These are phyloP conservation scores for Epichloe coenophiala DNA, from an alignment of 2,329 filamentous ascomycete species.

Conservation along the genomic window DNA sequence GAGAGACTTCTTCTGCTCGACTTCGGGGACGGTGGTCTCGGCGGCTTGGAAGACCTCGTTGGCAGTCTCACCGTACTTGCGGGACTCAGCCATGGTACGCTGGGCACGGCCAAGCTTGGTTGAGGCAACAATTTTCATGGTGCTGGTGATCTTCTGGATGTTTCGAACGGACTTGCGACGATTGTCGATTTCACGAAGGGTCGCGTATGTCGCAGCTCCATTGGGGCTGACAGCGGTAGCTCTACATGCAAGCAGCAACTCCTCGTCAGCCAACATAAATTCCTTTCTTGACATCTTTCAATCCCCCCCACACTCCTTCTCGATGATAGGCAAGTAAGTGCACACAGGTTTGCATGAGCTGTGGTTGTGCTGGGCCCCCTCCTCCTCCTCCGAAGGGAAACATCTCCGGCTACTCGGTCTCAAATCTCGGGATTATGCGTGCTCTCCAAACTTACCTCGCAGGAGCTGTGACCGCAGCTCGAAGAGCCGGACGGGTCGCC, in stretches of 20 bases:
- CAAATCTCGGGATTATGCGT: neutral
- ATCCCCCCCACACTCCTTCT: neutral
- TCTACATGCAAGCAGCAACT: slow-evolving; percentile 14
- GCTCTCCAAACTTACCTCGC: slow-evolving; percentile 58
- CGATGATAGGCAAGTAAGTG: neutral
- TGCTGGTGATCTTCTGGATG: slow-evolving; percentile 99
- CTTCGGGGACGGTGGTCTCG: slow-evolving; percentile 83
- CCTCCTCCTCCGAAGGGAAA: neutral
- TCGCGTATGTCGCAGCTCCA: slow-evolving; percentile 83
- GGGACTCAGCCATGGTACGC: slow-evolving; percentile 84
- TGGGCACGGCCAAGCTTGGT: slow-evolving; percentile 97
- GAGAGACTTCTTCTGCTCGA: slow-evolving; percentile 73
- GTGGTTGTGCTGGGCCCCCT: neutral
- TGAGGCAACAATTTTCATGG: slow-evolving; percentile 99
- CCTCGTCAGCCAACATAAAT: slow-evolving; percentile 2
- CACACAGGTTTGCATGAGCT: neutral
- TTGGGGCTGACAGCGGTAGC: slow-evolving; percentile 45
- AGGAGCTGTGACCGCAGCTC: slow-evolving; percentile 70
- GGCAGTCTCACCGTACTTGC: slow-evolving; percentile 83
- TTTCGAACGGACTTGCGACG: slow-evolving; percentile 99
- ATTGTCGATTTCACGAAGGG: slow-evolving; percentile 96
- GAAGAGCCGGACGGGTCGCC: slow-evolving; percentile 88
- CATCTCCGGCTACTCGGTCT: neutral
- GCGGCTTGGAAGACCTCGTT: slow-evolving; percentile 92
- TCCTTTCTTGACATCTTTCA: slow-evolving; percentile 3